These are phyloP conservation scores for Pyracantha coccinea DNA, from an alignment of 331 rosid genomes.

Conservation along the genomic window DNA sequence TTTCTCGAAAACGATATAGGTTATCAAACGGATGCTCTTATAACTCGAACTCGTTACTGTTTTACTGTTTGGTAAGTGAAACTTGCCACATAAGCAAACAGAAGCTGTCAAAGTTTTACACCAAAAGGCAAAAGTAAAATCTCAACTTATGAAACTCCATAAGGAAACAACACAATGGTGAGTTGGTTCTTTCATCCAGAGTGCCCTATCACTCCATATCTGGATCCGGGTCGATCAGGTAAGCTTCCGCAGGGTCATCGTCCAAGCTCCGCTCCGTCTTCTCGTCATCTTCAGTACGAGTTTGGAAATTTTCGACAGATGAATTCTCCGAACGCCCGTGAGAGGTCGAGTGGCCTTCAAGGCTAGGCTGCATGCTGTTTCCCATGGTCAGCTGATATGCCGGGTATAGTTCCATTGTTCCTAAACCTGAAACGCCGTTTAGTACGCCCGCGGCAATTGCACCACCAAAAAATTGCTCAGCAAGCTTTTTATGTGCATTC, in stretches of 20 bases:
- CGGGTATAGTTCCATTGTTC: background rate
- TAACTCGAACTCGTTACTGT: no score
- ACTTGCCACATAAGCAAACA: background rate
- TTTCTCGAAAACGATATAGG: no score
- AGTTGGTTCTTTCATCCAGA: background rate
- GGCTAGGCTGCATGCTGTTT: background rate
- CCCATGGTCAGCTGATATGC: background rate
- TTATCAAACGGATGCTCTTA: no score
- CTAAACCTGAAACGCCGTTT: background rate
- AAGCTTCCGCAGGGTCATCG: conserved; percentile 13
- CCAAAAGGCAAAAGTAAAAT: background rate
- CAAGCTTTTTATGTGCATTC: conserved; percentile 4
- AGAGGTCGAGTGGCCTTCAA: background rate
- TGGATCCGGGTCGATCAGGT: background rate
- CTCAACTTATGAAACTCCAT: background rate
- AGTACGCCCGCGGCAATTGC: background rate
- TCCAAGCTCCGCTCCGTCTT: background rate
- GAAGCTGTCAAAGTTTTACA: background rate
- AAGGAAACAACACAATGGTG: background rate
- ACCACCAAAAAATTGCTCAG: background rate
- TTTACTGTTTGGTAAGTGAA: background rate
- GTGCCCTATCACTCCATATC: background rate
- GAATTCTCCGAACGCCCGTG: background rate
- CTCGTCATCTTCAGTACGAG: background rate
- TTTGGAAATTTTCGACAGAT: background rate